Evolutionary conservation across 768 basidiomycete species (phyloP), one percentile per base, ranked within the genome.

Genomic region (Tricholoma sp.): DNA sequence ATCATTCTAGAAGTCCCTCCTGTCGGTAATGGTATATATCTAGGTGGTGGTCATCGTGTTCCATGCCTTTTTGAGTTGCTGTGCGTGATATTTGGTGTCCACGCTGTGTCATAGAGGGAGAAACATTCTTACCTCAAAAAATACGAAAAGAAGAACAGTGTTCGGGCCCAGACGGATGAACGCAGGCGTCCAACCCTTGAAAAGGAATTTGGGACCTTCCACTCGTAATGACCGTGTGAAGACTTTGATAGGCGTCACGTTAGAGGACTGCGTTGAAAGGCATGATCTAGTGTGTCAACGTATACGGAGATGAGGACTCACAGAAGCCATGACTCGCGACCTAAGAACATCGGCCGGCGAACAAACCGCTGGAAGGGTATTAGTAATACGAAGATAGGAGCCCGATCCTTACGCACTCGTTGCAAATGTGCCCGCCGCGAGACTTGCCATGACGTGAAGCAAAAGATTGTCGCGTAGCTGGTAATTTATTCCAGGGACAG

Each of bases 161-260:
- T 92, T 91, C 1, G 91, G 91, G 27, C 86, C 90, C 43, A 94
- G 72, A 50, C 91, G 84, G 63, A 88, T 83, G 71, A 91, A 94
- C 7, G 91, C 88, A 2, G 91, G 91, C 16, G 89, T 89, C 91
- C 91, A 94, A 32, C 91, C 91, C 68, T 89, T 92, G 72, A 94
- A 89, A 54, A 93, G 74, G 68, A 93, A 92, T 58, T 77, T 75
- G 9, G 83, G 78, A 0, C 91, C 91, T 75, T 94, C 91, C 63
- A 85, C 77, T 39, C 79, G 80, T 34, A 91, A 71, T 4, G 89
- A 89, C 43, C 69, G 75, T 27, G 70, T 73, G 11, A 91, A 69
- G 27, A 91, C 76, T 54, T 80, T 75, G 19, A 82, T 43, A 3
- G 83, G 73, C 16, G 72, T 75, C 2, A 76, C 69, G 5, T 77